Conservation (phyloP, 371 early-diverging fungal species). For the Mucor piriformis region DNA sequence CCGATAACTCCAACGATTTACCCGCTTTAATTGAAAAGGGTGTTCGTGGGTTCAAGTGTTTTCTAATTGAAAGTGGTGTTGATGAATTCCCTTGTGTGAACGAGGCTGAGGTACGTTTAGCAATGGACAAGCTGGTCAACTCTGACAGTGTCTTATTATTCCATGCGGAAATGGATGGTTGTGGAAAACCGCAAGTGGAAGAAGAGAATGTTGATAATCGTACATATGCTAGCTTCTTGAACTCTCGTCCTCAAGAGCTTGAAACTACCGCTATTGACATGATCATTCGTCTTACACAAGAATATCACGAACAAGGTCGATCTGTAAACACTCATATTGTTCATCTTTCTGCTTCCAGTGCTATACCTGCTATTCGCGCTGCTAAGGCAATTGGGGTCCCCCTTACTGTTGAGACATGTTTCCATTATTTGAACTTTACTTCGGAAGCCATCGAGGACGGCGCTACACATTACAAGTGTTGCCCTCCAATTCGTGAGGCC, state of each 20-base stretch:
- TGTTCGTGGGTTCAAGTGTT: conserved; percentile 84
- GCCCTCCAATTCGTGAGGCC: conserved; percentile 82
- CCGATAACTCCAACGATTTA: conserved; percentile 69
- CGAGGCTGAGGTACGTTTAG: conserved; percentile 67
- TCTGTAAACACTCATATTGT: conserved; percentile 81
- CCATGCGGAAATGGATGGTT: conserved; percentile 78
- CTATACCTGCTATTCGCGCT: conserved; percentile 71
- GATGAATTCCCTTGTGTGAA: conserved; percentile 84
- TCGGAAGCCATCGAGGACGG: conserved; percentile 74
- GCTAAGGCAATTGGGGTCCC: conserved; percentile 74
- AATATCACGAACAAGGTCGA: conserved; percentile 56
- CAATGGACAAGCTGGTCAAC: conserved; percentile 62
- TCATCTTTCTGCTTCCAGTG: conserved; percentile 78
- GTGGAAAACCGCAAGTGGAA: conserved; percentile 10
- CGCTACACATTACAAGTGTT: conserved; percentile 84
- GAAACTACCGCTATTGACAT: conserved; percentile 77
- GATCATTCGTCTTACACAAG: conserved; percentile 69
- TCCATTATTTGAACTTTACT: conserved; percentile 75
- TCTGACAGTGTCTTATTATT: conserved; percentile 68
- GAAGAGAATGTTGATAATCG: conserved; percentile 41
- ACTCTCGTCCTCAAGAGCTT: conserved; percentile 70
- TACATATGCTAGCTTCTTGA: conserved; percentile 69
- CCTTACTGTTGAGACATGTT: conserved; percentile 83
- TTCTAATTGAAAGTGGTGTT: conserved; percentile 84
- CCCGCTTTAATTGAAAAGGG: conserved; percentile 67